Evolutionary conservation across 2,329 filamentous ascomycete genomes (phyloP), one percentile per base, ranked within the genome.

Genomic region (Gnomoniopsis sp.): DNA sequence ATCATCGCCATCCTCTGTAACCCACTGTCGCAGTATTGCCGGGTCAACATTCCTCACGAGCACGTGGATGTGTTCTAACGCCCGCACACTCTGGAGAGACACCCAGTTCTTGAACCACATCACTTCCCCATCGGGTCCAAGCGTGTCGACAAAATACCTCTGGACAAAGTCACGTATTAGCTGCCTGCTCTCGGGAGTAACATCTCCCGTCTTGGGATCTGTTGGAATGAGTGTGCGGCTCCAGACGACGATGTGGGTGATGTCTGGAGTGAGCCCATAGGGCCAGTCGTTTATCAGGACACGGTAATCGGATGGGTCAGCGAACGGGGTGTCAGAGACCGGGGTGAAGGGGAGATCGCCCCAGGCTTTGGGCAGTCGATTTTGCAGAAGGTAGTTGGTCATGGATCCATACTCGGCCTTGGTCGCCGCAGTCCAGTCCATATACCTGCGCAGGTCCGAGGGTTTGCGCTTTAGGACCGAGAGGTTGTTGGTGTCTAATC

Each of bases 31-130:
- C 59, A 88, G 62, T 59, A 80, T 70, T 30, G 79, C 78, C 33
- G 79, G 75, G 49, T 78, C 77, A 23, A 79, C 82, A 65, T 83
- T 77, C 55, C 75, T 80, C 53, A 88, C 82, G 67, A 88, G 69
- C 36, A 98, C 86, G 73, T 98, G 93, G 68, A 97, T 88, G 71
- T 97, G 93, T 76, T 96, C 93, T 49, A 97, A 79, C 2, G 89
- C 84, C 66, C 93, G 85, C 46, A 97, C 89, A 66, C 90, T 96
- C 77, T 97, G 96, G 70, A 97, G 75, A 26, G 87, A 86, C 60
- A 86, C 87, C 92, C 92, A 96, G 67, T 97, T 97, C 81, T 93
- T 96, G 76, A 97, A 97, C 91, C 92, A 98, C 61, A 92, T 71
- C 48, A 88, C 84, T 58, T 75, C 72, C n/a, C 79, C 80, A 3